Conservation (phyloP, 1,284 basidiomycete species). For the Thecaphora thlaspeos region DNA sequence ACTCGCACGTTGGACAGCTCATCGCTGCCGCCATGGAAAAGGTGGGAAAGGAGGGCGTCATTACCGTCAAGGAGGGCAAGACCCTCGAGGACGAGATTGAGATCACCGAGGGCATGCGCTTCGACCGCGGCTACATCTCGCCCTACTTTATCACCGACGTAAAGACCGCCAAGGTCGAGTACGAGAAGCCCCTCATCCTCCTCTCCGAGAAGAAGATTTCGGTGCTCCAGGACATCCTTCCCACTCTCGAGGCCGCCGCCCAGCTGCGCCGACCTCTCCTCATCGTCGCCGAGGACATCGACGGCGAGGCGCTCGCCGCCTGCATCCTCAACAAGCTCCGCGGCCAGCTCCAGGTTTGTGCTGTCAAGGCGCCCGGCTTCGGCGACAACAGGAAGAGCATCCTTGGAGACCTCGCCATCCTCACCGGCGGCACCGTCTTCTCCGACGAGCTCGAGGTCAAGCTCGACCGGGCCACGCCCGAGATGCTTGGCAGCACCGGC, state of each 20-base stretch:
- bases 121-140: slow-evolving; percentile 97
- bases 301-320: slow-evolving; percentile 94
- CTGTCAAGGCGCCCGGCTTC: slow-evolving; percentile 96
- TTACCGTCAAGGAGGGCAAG: slow-evolving; percentile 97
- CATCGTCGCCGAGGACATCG: slow-evolving; percentile 95
- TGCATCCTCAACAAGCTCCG: slow-evolving; percentile 98
- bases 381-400: slow-evolving; percentile 99
- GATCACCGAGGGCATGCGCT: slow-evolving; percentile 99
- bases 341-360: slow-evolving; percentile 86
- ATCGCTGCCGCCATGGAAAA: slow-evolving; percentile 99
- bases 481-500: slow-evolving; percentile 88
- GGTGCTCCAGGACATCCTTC: slow-evolving; percentile 88
- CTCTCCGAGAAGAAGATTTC: slow-evolving; percentile 99
- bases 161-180: slow-evolving; percentile 93
- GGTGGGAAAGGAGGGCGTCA: slow-evolving; percentile 98
- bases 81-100: slow-evolving; percentile 98
- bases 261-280: slow-evolving; percentile 86
- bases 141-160: slow-evolving; percentile 99
- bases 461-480: slow-evolving; percentile 83
- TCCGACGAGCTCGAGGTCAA: slow-evolving; percentile 98
- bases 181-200: slow-evolving; percentile 92
- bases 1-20: slow-evolving; percentile 86
- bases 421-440: slow-evolving; percentile 96
- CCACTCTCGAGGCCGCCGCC: slow-evolving; percentile 86
- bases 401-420: slow-evolving; percentile 92